Evolutionary conservation across 768 basidiomycete species (phyloP).

Genomic region (Tricholoma flavovirens): DNA sequence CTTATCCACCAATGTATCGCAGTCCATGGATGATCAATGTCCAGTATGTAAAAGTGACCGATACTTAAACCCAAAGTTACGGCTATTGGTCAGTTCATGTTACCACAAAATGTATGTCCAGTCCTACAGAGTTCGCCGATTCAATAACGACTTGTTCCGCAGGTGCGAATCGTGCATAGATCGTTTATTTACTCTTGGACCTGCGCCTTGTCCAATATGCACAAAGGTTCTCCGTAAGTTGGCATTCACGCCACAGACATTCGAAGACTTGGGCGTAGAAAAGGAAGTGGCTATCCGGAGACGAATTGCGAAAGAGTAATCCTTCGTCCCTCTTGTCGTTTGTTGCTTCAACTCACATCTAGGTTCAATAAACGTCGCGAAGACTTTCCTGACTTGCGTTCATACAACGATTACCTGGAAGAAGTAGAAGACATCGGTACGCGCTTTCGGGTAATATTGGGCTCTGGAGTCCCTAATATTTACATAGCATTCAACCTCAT

Average conservation of each 20-base stretch:
- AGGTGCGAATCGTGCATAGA: constrained; percentile 99
- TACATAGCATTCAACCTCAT: constrained; percentile 88
- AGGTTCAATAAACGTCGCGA: constrained; percentile 94
- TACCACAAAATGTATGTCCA: constrained; percentile 91
- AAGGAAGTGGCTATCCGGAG: constrained; percentile 90
- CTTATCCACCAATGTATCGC: background rate
- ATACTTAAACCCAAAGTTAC: constrained; percentile 90
- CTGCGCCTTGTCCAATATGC: constrained; percentile 95
- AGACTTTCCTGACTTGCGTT: constrained; percentile 74
- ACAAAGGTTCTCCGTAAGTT: constrained; percentile 81
- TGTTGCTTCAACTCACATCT: constrained; percentile 2
- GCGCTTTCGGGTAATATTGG: constrained; percentile 10
- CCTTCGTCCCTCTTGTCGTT: background rate
- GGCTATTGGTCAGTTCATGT: constrained; percentile 91
- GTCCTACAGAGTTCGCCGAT: background rate
- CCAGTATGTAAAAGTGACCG: constrained; percentile 97
- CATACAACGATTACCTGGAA: constrained; percentile 95
- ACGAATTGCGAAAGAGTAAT: constrained; percentile 82
- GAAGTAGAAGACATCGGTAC: constrained; percentile 84
- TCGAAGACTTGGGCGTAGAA: constrained; percentile 88
- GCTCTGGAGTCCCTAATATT: background rate
- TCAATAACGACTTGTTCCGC: constrained; percentile 2
- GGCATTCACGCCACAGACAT: constrained; percentile 93
- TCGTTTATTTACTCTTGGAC: constrained; percentile 90
- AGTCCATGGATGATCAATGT: constrained; percentile 93